Percentiles rank a stretch among this genome's conserved stretches.
These are phyloP conservation scores for Nannochloropsis salina DNA, from an alignment of 108 stramenopile genomes.

Conservation along the genomic window DNA sequence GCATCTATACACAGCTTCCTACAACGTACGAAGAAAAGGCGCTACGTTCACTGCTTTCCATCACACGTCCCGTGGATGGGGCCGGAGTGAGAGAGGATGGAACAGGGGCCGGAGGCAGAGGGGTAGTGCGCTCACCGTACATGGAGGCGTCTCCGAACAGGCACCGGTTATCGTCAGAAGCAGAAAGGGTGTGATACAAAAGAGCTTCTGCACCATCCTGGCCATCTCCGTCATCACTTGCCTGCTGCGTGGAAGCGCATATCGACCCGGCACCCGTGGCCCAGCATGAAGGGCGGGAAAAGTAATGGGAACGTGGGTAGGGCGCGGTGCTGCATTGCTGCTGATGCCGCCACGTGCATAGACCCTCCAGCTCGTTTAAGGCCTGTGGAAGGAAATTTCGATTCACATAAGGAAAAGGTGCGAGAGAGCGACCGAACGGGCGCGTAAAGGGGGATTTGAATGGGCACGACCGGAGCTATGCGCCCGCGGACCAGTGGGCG, in stretches of 20 bases:
- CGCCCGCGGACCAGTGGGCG: too few species aligned
- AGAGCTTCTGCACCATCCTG: neutral
- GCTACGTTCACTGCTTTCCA: constrained; percentile 1
- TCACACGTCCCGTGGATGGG: neutral
- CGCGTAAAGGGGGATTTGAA: too few species aligned
- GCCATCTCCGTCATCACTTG: neutral
- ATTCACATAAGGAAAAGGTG: too few species aligned
- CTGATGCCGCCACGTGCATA: neutral
- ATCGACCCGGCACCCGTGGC: neutral
- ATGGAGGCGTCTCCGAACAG: neutral
- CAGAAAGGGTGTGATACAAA: neutral
- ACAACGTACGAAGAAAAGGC: neutral
- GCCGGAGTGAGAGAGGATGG: neutral
- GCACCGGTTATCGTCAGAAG: neutral
- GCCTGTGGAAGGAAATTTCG: neutral
- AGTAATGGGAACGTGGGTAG: neutral
- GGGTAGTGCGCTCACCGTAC: neutral
- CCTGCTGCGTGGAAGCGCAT: neutral
- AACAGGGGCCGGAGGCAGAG: neutral
- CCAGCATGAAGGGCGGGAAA: neutral
- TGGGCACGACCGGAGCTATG: too few species aligned
- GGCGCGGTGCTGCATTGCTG: neutral
- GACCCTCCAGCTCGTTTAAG: neutral
- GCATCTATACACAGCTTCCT: neutral
- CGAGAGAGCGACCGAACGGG: too few species aligned